Percentiles rank a stretch among this genome's conserved stretches.
phyloP scores from a whole-genome alignment of 1,284 basidiomycete species.

The Coniferiporia sulphurascens region DNA sequence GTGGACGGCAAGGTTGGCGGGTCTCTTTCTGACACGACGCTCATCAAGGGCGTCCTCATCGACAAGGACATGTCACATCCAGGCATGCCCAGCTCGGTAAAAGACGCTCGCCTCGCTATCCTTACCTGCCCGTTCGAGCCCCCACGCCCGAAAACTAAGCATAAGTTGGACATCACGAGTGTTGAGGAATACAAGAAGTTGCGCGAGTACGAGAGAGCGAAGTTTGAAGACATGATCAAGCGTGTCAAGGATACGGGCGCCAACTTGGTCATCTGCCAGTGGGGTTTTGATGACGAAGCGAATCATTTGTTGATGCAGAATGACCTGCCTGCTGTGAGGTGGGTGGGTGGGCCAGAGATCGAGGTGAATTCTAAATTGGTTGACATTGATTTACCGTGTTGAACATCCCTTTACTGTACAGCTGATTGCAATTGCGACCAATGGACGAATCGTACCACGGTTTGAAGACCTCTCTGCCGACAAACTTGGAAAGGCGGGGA shows the following conservation, averaged over 20 bases:
- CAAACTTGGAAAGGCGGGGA: conserved; percentile 90
- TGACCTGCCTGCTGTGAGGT: conserved; percentile 94
- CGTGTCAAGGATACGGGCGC: conserved; percentile 97
- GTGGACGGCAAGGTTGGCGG: conserved; percentile 99
- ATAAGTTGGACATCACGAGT: conserved; percentile 95
- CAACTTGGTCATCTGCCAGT: conserved; percentile 98
- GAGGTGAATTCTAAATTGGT: conserved; percentile 52
- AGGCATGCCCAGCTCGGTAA: conserved; percentile 90
- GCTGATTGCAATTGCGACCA: conserved; percentile 98
- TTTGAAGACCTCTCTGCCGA: conserved; percentile 92
- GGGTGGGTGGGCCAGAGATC: conserved; percentile 99
- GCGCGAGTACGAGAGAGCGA: conserved; percentile 92
- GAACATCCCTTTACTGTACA: conserved; percentile 27
- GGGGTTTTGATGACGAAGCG: conserved; percentile 99
- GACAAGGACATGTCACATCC: conserved; percentile 99
- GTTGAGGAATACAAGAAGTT: conserved; percentile 99
- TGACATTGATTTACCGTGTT: conserved; percentile 5
- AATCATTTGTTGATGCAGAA: conserved; percentile 99
- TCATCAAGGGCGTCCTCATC: conserved; percentile 94
- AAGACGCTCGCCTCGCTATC: conserved; percentile 91
- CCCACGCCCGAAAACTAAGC: conserved; percentile 98
- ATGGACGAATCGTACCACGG: conserved; percentile 95
- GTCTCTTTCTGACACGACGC: conserved; percentile 87
- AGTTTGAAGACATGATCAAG: conserved; percentile 97
- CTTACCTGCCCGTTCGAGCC: conserved; percentile 99